These are phyloP conservation scores for Hibiscus tridactylites DNA, from an alignment of 345 rosid genomes.

Conservation along the genomic window DNA sequence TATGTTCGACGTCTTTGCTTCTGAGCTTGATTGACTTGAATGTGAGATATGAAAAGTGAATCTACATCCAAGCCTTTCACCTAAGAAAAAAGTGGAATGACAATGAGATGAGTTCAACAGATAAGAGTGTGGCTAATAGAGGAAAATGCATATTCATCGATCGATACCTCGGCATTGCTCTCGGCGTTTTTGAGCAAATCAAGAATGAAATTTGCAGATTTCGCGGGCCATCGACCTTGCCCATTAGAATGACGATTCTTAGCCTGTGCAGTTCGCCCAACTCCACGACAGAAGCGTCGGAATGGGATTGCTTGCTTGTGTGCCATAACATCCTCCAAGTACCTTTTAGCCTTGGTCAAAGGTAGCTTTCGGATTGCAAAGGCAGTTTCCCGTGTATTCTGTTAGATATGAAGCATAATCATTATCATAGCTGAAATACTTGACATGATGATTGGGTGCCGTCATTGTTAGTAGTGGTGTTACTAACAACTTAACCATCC, in stretches of 20 bases:
- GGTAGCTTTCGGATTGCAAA: conserved; percentile 51
- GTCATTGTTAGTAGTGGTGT: neutral
- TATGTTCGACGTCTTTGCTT: conserved; percentile 71
- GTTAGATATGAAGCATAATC: neutral
- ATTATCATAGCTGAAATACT: neutral
- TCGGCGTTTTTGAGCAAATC: too few relatives aligned
- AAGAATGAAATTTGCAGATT: too few relatives aligned
- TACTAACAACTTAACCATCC: neutral
- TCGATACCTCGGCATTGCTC: too few relatives aligned
- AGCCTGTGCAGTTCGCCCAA: conserved; percentile 74
- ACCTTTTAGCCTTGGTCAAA: conserved; percentile 59
- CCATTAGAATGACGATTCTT: conserved; percentile 77
- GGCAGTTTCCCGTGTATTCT: conserved; percentile 77
- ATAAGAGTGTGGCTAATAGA: too few relatives aligned
- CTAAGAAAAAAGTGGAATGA: conserved; percentile 14
- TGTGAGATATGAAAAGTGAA: conserved; percentile 53
- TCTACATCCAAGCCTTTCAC: conserved; percentile 78
- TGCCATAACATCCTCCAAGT: conserved; percentile 67
- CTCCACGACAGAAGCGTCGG: conserved; percentile 65
- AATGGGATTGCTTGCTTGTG: conserved; percentile 86
- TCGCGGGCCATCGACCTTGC: conserved; percentile 30
- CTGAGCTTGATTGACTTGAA: conserved; percentile 75
- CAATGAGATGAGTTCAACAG: too few relatives aligned
- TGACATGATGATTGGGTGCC: neutral
- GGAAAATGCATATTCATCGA: too few relatives aligned